Percentiles rank a stretch among this genome's conserved stretches.
Conservation (phyloP, 371 early-diverging fungal species). For the Mucor piriformis region DNA sequence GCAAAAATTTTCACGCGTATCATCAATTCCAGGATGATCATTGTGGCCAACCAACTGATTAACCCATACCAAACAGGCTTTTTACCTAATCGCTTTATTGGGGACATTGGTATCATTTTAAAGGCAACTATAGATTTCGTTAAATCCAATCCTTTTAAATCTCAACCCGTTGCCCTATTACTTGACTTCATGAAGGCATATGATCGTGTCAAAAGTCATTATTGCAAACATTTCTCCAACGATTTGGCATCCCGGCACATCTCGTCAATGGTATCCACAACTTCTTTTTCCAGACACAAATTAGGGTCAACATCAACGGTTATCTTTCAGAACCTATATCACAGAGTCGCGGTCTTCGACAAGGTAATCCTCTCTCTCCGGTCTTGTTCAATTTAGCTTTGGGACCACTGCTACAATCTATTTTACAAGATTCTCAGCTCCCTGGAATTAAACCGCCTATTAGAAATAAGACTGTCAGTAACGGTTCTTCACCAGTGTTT, state of each 20-base stretch:
- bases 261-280: background rate
- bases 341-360: slow-evolving; percentile 23
- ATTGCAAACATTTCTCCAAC: background rate
- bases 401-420: no score
- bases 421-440: no score
- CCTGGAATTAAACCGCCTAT: no score
- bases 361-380: slow-evolving; percentile 26
- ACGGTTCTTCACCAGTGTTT: no score
- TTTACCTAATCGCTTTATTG: slow-evolving; percentile 10
- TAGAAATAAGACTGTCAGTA: no score
- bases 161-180: background rate
- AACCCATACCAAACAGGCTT: slow-evolving; percentile 11
- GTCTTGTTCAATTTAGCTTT: slow-evolving; percentile 27
- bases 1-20: slow-evolving; percentile 31
- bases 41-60: background rate
- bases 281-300: background rate
- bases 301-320: slow-evolving; percentile 11
- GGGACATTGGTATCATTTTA: slow-evolving; percentile 11
- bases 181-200: background rate
- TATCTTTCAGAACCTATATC: slow-evolving; percentile 4
- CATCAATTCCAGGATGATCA: slow-evolving; percentile 9
- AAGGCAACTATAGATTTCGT: background rate
- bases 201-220: background rate
- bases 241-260: background rate
- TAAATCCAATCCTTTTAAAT: background rate